Evolutionary conservation across 2,329 filamentous ascomycete species (phyloP), one percentile per base, ranked within the genome.

Genomic region (Cordyceps cateniannulata): DNA sequence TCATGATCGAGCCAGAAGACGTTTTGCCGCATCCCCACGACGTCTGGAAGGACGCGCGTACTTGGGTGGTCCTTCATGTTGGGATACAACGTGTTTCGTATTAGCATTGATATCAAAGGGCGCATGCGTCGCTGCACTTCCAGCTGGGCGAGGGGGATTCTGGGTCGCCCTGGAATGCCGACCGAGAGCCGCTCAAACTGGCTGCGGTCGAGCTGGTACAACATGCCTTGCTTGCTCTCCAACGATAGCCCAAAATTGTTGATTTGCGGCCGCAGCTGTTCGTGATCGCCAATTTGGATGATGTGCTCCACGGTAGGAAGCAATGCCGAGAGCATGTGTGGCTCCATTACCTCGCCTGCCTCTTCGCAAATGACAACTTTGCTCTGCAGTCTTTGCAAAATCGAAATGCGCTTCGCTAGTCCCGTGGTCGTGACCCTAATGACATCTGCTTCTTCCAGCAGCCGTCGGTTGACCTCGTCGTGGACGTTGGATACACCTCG

Each of bases 71-170:
- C 86, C 16, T 77, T 58, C 0, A 90, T 72, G 0, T 73, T 65
- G 0, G 80, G 81, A 62, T 90, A 90, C 0, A 88, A 68, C 0
- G 82, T 81, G 0, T 77, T 71, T 1, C 84, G 75, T 9, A 90
- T 74, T 0, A 91, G 77, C 1, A 71, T 69, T 0, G 88, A 79
- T 10, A 91, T 86, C 0, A 76, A 76, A 0, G 87, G 87, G 56
- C 81, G 78, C 86, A 90, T 90, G 12, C 87, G 78, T 14, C 85
- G 75, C 67, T 91, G 87, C 0, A 79, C 80, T 12, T 85, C 74
- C 3, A 90, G 73, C 2, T 69, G 68, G 6, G 69, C 71, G 7
- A 75, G 69, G 0, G 73, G 71, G 0, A 72, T 61, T 7, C 65
- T 48, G 0, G 65, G 32, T 14, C 68, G 61, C 1, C 65, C 71